Base-by-base conservation (phyloP, 1,284 basidiomycete genomes). In the Rhodotorula sp. region DNA sequence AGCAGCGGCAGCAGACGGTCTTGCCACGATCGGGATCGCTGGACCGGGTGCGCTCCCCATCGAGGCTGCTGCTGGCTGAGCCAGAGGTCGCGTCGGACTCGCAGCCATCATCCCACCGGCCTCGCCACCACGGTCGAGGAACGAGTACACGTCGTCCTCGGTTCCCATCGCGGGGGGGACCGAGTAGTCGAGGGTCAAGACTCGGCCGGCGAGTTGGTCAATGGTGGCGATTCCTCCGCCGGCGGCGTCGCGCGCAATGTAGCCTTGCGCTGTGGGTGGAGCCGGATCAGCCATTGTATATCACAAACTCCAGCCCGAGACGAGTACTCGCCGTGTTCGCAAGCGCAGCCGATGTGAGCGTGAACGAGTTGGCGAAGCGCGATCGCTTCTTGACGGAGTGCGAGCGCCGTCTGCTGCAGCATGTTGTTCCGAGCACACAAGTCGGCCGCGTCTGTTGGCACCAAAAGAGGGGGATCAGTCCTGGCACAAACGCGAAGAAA, bases 141-240 rank as follows among this genome's bases (percentile, higher is more conserved):
- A 67, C n/a, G 65, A 49, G 57, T 73, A 73, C 48, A 67, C 62
- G 65, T 74, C 73, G 60, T 74, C 70, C 7, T 64, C 61, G 23
- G 62, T 67, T 5, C 73, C 73, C 70, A 74, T 69, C 12, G 60
- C n/a, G 5, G 73, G 73, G 0, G 68, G 59, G n/a, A 59, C 21
- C 20, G 65, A 60, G 65, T 74, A 74, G 64, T 74, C 70, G 51
- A 71, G 59, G 31, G 56, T 59, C 64, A 76, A 65, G 3, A 64
- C 69, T 16, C 64, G 62, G 8, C 75, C 75, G 21, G 72, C 70
- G 54, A 76, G 66, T 16, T 64, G 58, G 60, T 76, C 68, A 63
- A 76, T 74, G 23, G 67, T 66, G 3, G 64, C 61, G 62, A 76
- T 72, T 3, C 75, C 75, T 8, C 75, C 72, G 7, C 75, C 75